Evolutionary conservation across 202 grass and related monocot species (phyloP), one percentile per base, ranked within the genome.

Genomic region (Carex sylvatica): DNA sequence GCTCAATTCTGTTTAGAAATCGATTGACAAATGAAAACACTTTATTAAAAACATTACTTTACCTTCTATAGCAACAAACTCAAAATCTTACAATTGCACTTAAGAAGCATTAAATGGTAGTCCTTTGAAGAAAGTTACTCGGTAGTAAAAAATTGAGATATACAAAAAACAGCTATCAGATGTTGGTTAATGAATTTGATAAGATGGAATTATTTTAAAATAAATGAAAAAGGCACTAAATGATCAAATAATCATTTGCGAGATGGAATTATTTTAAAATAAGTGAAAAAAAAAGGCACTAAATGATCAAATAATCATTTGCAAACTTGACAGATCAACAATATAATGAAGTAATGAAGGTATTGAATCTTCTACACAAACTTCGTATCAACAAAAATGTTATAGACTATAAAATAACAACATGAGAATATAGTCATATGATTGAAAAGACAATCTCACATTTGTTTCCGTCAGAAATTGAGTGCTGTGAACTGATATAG

Each of bases 381-480:
- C 3, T 38, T 10, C 0, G 28, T 16, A 38, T 20, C 16, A 58
- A 77, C 16, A 20, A 77, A 76, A 76, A 75, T 55, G 13, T 31
- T 31, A 26, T 75, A 16, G n/a, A 55, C 47, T 75, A 75, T 33
- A 31, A 55, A 75, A 75, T 28, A 55, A 75, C 30, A 44, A 71
- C 18, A 53, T 15, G 22, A 30, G 47, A 30, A 53, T 44, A 54
- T n/a, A 8, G 52, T 55, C 30, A 74, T 23, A 30, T 0, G 46
- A 24, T 26, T 54, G 47, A 30, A 74, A 74, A 24, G 20, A 3
- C 70, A 31, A 74, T 54, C 22, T 74, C 70, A 74, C 70, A 74
- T 54, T 54, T 74, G 70, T 53, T 74, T 49, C 24, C 53, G 23
- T 74, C 28, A 54, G 19, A 53, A 3, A 30, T 54, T 1, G 23